Evolutionary conservation across 352 stramenopile species (phyloP), one percentile per base, ranked within the genome.

Genomic region (Phytopythium ostracodes): DNA sequence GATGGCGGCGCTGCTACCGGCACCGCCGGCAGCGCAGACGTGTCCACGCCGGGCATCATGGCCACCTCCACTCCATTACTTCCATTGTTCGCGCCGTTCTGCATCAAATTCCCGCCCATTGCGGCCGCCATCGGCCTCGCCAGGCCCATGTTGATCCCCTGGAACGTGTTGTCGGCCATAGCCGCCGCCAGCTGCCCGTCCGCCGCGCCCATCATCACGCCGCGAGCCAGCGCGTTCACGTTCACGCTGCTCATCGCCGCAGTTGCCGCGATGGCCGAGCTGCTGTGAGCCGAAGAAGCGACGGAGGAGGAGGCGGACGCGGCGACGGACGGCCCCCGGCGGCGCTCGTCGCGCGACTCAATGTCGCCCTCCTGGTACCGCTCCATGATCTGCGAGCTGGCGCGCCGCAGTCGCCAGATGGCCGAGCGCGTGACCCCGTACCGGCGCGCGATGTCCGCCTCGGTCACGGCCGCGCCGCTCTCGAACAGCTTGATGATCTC

Each of bases 401-500:
- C 50, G 36, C 72, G 71, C 14, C 67, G 69, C 54, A 82, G 62
- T 1, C 72, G 67, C 72, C 74, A 78, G 56, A 82, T 80, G 24
- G 74, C 74, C 17, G 74, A 79, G 46, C 71, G 64, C 31, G 66
- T 80, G n/a, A 82, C 74, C 12, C 74, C 72, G 63, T 80, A 82
- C 62, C 70, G 68, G 27, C 72, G 66, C 33, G 74, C 74, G 50
- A 82, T 61, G 46, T 82, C 69, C 9, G 69, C 70, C 63, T 80
- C 71, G 5, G 66, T 76, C 43, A 82, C 62, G 35, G 51, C 59
- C 53, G 69, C 65, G 33, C 72, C 72, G 50, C 70, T 77, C 36
- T 80, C 66, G 53, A 78, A 74, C 31, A 80, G 56, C 64, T 82
- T 75, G 65, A 82, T 72, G 69, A 80, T 82, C 69, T 82, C 74